Conservation (phyloP, 352 stramenopile genomes). For the Pythium utonaiense region DNA sequence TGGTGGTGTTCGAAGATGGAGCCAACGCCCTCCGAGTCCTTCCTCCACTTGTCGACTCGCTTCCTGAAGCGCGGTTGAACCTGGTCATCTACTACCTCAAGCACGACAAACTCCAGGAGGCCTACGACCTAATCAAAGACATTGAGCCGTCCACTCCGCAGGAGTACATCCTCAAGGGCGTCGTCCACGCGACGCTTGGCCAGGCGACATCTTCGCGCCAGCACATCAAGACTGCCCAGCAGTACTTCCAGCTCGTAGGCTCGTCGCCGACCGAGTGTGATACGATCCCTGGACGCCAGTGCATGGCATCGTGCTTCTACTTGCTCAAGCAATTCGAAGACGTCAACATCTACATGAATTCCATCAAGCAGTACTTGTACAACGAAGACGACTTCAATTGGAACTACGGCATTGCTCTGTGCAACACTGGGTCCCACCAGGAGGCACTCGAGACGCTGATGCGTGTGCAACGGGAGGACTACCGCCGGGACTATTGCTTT, state of each 20-base stretch:
- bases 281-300: conserved; percentile 95
- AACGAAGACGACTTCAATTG: conserved; percentile 98
- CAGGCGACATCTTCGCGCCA: conserved; percentile 87
- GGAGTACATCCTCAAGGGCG: conserved; percentile 89
- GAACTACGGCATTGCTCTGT: conserved; percentile 94
- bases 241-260: conserved; percentile 94
- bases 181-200: conserved; percentile 90
- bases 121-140: conserved; percentile 94
- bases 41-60: conserved; percentile 88
- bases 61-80: conserved; percentile 95
- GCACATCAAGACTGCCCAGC: conserved; percentile 92
- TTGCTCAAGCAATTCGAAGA: conserved; percentile 96
- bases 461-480: conserved; percentile 88
- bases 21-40: conserved; percentile 92
- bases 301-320: conserved; percentile 97
- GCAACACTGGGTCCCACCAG: conserved; percentile 90
- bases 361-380: conserved; percentile 95
- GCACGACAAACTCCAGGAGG: conserved; percentile 91
- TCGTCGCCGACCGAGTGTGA: conserved; percentile 94
- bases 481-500: conserved; percentile 93
- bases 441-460: conserved; percentile 92
- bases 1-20: conserved; percentile 94
- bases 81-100: conserved; percentile 93
- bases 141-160: conserved; percentile 92
- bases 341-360: conserved; percentile 97